Conservation (phyloP, 345 rosid genomes). For the Isatis tinctoria region DNA sequence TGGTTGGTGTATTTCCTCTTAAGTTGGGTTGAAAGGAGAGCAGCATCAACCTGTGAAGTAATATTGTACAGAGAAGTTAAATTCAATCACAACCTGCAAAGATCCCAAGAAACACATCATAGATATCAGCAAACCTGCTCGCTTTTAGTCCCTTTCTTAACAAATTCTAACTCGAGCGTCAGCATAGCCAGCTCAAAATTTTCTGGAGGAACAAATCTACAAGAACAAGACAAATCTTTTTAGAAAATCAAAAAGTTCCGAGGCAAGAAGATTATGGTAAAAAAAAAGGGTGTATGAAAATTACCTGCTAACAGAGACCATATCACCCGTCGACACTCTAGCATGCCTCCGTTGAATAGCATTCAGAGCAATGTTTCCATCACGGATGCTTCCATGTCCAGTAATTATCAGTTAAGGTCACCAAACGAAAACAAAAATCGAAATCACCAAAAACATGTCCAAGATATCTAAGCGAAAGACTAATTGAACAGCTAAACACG, state of each 20-base stretch:
- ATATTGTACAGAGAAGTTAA: not conserved
- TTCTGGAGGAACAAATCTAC: conserved; percentile 81
- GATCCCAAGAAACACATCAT: not conserved
- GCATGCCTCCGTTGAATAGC: conserved; percentile 84
- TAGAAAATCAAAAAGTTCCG: not conserved
- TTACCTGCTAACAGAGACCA: conserved; percentile 66
- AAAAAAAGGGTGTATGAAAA: not conserved
- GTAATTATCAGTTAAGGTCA: conserved; percentile 60
- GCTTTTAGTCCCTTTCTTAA: conserved; percentile 80
- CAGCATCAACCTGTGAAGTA: conserved; percentile 77
- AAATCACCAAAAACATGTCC: not conserved
- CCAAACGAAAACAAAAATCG: not conserved
- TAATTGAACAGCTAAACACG: not conserved
- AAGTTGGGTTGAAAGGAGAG: conserved; percentile 67
- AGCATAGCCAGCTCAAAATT: conserved; percentile 71
- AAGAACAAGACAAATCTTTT: not conserved
- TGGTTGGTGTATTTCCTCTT: conserved; percentile 75
- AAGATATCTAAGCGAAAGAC: not conserved
- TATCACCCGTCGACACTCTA: conserved; percentile 81
- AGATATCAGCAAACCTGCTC: conserved; percentile 58
- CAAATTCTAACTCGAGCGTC: conserved; percentile 83
- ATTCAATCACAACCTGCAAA: not conserved
- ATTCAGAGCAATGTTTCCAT: conserved; percentile 70
- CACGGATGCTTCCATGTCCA: conserved; percentile 60
- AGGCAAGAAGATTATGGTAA: not conserved